phyloP scores from a whole-genome alignment of 306 rosid genomes.

The Inga leiocalycina region DNA sequence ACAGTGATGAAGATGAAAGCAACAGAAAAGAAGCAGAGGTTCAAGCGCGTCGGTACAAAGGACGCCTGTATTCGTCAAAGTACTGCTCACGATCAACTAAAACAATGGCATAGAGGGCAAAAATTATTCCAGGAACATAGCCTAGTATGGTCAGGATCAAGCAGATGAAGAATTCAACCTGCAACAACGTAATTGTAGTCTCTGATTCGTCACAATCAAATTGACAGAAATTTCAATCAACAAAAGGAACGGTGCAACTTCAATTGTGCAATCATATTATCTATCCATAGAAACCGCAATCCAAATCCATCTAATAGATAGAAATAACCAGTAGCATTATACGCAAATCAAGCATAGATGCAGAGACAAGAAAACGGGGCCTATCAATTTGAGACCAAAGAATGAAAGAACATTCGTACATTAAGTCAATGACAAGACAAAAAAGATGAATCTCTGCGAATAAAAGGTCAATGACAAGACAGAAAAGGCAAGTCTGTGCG shows the following conservation, averaged over 20 bases:
- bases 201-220: background rate
- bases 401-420: background rate
- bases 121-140: constrained; percentile 68
- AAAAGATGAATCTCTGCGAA: background rate
- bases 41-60: constrained; percentile 35
- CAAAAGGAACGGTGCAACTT: background rate
- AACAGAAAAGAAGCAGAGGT: background rate
- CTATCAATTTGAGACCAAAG: background rate
- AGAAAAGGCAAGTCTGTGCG: too few relatives aligned
- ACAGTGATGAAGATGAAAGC: background rate
- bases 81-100: constrained; percentile 60
- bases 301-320: background rate
- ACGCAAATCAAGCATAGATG: background rate
- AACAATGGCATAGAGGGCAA: constrained; percentile 66
- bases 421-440: background rate
- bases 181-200: constrained; percentile 13
- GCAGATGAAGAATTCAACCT: constrained; percentile 68
- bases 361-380: background rate
- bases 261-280: background rate
- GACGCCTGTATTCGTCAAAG: constrained; percentile 64
- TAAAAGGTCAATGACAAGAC: too few relatives aligned
- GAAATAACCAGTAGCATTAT: background rate
- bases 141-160: constrained; percentile 67
- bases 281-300: background rate
- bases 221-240: background rate